A percentile compares a stretch with the other conserved stretches of the same genome.
These are phyloP conservation scores for Melanogaster broomeanus DNA, from an alignment of 768 basidiomycete species.

Conservation along the genomic window DNA sequence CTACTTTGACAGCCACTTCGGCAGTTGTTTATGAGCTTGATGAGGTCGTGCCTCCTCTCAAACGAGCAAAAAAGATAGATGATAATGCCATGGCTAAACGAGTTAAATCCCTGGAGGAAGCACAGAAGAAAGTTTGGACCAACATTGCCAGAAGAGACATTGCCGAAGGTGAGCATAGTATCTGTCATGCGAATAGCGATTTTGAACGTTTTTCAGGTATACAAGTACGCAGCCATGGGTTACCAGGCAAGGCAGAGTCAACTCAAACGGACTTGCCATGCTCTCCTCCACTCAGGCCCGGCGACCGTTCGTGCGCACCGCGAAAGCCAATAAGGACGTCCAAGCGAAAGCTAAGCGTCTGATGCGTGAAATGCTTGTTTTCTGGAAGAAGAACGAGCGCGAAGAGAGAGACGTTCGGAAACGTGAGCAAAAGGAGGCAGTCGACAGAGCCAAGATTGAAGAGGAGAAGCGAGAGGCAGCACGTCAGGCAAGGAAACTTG, in stretches of 20 bases:
- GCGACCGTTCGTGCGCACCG: constrained; percentile 69
- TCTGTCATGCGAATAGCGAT: not conserved
- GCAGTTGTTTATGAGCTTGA: constrained; percentile 72
- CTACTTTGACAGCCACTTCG: constrained; percentile 52
- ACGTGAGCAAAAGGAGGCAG: constrained; percentile 92
- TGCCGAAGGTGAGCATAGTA: constrained; percentile 59
- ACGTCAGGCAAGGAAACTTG: constrained; percentile 92
- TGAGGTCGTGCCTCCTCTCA: constrained; percentile 68
- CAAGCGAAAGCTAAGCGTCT: constrained; percentile 85
- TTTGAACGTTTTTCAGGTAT: constrained; percentile 52
- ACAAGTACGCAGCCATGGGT: constrained; percentile 72
- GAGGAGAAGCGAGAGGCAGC: constrained; percentile 94
- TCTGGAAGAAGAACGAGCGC: constrained; percentile 98
- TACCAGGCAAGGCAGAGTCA: constrained; percentile 69
- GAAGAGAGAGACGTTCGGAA: constrained; percentile 92
- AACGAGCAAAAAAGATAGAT: constrained; percentile 76
- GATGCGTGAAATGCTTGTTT: constrained; percentile 95
- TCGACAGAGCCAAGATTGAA: constrained; percentile 83
- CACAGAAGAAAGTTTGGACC: constrained; percentile 88
- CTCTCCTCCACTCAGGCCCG: constrained; percentile 78
- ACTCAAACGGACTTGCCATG: constrained; percentile 73
- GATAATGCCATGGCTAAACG: constrained; percentile 72
- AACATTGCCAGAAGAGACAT: constrained; percentile 85
- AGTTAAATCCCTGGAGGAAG: constrained; percentile 75
- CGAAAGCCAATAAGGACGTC: constrained; percentile 78